Base-by-base conservation (phyloP, 2,329 filamentous ascomycete genomes). In the Lasiodiplodia citricola region DNA sequence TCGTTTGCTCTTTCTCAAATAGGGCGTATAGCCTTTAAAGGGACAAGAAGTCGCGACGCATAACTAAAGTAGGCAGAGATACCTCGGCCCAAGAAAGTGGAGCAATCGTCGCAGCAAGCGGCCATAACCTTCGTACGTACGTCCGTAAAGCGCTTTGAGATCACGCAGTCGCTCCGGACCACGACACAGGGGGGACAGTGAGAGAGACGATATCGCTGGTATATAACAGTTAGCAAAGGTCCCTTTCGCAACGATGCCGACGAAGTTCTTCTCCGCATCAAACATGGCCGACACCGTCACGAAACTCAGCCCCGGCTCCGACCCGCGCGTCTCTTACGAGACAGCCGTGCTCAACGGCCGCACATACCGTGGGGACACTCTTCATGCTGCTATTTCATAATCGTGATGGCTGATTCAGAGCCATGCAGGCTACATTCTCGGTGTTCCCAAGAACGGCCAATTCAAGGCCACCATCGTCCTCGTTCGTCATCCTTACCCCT, bases 241-340 rank as follows among this genome's bases (percentile, higher is more conserved):
- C 18, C 18, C 18, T 21, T n/a, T n/a, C 21, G 58, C 41, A n/a
- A 50, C 6, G 8, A 62, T 62, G 58, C 16, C 58, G 25, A 50
- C 37, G 25, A 62, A 35, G n/a, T 50, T 62, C 58, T 60, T 35
- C 38, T n/a, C 44, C 54, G 44, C 55, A 31, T 41, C 63, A 71
- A 71, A 71, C 73, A 88, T 87, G 84, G 76, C 62, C 35, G 56
- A 85, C 62, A 44, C 58, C 31, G 78, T 85, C 52, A 87, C 91
- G 76, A 91, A 91, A 76, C 87, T 95, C 71, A 78, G 80, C 63
- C 83, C 84, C 23, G 86, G 85, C 51, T 85, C 87, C 70, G 92
- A 95, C 82, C 75, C 88, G 41, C 87, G 92, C 71, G 85, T 93
- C 74, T 82, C 88, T 74, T 86, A 89, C 76, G 86, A 87, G 74